phyloP scores from a whole-genome alignment of 495 filamentous ascomycete species.

The Parathielavia hyrcaniae region DNA sequence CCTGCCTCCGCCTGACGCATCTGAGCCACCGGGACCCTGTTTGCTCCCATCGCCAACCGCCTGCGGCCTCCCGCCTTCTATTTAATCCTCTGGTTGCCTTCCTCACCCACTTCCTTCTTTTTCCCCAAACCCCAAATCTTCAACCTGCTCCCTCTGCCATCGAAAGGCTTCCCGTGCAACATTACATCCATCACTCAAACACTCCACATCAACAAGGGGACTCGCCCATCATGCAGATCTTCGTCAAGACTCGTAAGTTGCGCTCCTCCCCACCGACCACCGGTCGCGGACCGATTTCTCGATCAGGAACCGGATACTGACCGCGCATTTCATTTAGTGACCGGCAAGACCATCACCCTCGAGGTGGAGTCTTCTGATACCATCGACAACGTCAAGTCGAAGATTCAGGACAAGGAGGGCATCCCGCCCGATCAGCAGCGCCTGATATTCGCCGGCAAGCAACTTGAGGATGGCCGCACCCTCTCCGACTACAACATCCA shows the following conservation, averaged over 20 bases:
- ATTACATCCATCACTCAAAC: conserved; percentile 17
- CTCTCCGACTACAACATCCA: conserved; percentile 98
- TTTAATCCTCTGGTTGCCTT: conserved; percentile 24
- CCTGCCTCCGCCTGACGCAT: conserved; percentile 36
- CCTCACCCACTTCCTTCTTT: conserved; percentile 11
- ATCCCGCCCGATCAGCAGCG: conserved; percentile 98
- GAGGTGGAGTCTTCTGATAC: conserved; percentile 98
- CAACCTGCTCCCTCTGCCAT: conserved; percentile 27
- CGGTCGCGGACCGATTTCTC: not conserved
- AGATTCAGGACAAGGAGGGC: conserved; percentile 99
- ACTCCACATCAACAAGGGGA: conserved; percentile 16
- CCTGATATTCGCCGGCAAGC: conserved; percentile 97
- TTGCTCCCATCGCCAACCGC: conserved; percentile 37
- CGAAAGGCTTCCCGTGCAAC: conserved; percentile 10
- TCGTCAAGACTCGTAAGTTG: conserved; percentile 89
- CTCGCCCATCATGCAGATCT: conserved; percentile 76
- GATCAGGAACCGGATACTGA: conserved; percentile 22
- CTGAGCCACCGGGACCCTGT: conserved; percentile 29
- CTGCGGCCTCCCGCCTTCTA: conserved; percentile 27
- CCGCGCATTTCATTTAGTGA: conserved; percentile 50
- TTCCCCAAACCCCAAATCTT: conserved; percentile 12
- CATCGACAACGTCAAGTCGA: conserved; percentile 98
- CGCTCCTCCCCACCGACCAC: conserved; percentile 18
- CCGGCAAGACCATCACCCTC: conserved; percentile 98
- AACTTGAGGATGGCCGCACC: conserved; percentile 94